Evolutionary conservation across 2,329 filamentous ascomycete species (phyloP).

Genomic region (Kalaharituber pfeilii): DNA sequence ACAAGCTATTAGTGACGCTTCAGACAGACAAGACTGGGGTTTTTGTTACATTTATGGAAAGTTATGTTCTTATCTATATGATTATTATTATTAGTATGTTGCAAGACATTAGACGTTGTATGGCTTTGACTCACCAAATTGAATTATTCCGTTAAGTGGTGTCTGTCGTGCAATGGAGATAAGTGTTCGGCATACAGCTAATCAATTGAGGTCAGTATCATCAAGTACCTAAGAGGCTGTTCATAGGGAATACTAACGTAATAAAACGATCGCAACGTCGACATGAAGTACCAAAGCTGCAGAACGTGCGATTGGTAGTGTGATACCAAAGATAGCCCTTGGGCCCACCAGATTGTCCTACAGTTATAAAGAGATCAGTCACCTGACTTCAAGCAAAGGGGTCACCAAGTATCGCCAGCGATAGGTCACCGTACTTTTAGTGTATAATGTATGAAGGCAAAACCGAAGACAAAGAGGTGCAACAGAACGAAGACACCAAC

Average conservation of each 20-base stretch:
- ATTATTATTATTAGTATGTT: neutral
- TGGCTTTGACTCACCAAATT: constrained; percentile 38
- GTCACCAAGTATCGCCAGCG: neutral
- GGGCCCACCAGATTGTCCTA: constrained; percentile 48
- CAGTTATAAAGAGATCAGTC: constrained; percentile 6
- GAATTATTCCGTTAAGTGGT: constrained; percentile 68
- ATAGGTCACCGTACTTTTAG: constrained; percentile 37
- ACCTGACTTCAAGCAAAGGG: too few species aligned
- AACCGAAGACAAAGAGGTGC: constrained; percentile 60
- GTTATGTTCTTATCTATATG: constrained; percentile 61
- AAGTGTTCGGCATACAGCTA: constrained; percentile 60
- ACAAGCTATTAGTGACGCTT: constrained; percentile 10
- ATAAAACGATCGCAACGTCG: constrained; percentile 60
- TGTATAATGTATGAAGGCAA: constrained; percentile 63
- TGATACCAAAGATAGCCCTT: constrained; percentile 52
- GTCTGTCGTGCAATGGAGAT: constrained; percentile 68
- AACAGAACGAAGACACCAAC: constrained; percentile 57
- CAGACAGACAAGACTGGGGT: neutral
- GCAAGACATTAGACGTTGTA: neutral
- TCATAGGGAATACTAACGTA: constrained; percentile 30
- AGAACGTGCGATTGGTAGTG: constrained; percentile 58
- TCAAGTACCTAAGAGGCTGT: neutral
- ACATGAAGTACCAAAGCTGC: constrained; percentile 64
- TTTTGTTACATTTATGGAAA: constrained; percentile 50
- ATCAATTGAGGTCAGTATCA: constrained; percentile 8